These are phyloP conservation scores for Xerocomus cyaneibrunnescens DNA, from an alignment of 1,284 basidiomycete species.

Conservation along the genomic window DNA sequence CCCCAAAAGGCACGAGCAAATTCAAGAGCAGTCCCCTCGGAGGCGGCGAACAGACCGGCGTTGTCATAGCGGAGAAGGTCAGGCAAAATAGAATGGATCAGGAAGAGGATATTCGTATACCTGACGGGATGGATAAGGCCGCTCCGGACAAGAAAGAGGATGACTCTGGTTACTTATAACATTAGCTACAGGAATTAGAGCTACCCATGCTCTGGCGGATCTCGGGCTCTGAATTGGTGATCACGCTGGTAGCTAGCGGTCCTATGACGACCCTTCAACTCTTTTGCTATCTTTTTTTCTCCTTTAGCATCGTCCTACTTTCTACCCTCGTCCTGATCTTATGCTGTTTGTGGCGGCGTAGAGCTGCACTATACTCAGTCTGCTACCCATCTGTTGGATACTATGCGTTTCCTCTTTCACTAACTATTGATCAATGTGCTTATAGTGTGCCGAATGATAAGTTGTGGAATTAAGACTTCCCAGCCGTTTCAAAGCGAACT, in stretches of 20 bases:
- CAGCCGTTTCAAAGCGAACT: not conserved
- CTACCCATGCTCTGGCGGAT: not conserved
- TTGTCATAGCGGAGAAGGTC: conserved; percentile 44
- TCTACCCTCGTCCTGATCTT: not conserved
- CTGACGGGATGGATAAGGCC: conserved; percentile 20
- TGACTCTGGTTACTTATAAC: conserved; percentile 31
- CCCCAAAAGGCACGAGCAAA: conserved; percentile 47
- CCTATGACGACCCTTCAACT: not conserved
- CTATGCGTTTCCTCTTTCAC: not conserved
- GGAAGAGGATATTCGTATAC: conserved; percentile 26
- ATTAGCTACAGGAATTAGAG: not conserved
- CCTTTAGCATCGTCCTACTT: not conserved
- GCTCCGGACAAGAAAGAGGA: conserved; percentile 26
- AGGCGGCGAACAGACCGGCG: conserved; percentile 41
- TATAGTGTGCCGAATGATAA: not conserved
- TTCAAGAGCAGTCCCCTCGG: conserved; percentile 71
- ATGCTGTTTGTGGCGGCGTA: conserved; percentile 15
- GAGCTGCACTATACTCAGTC: conserved; percentile 17
- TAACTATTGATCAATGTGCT: not conserved
- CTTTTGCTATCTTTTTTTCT: not conserved
- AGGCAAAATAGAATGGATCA: conserved; percentile 31
- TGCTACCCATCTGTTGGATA: not conserved
- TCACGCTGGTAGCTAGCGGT: not conserved
- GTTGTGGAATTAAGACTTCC: not conserved
- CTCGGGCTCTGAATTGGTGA: not conserved